Conservation (phyloP, 441 rosid genomes). For the Syzygium malaccense region DNA sequence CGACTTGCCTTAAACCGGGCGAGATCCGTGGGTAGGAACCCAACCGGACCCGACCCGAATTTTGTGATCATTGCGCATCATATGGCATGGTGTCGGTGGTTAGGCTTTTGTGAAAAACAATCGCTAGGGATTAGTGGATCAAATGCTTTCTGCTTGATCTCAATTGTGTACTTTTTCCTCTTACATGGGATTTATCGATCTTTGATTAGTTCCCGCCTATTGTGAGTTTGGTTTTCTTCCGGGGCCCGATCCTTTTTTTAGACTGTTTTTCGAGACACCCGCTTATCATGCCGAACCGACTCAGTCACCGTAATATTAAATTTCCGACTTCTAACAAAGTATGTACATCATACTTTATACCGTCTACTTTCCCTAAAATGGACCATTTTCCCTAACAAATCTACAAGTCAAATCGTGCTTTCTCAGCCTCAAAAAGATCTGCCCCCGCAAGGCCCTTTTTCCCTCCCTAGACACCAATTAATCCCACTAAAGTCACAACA, state of each 20-base stretch:
- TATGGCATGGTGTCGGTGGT: not conserved
- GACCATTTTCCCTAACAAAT: not conserved
- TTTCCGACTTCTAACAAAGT: not conserved
- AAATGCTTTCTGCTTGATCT: not conserved
- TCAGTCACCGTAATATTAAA: fast-evolving
- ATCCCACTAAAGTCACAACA: not conserved
- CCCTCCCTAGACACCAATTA: not conserved
- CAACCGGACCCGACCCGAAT: not conserved
- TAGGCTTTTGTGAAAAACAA: not conserved
- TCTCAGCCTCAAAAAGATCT: not conserved
- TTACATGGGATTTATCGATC: not conserved
- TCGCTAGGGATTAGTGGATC: not conserved
- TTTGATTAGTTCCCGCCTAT: not conserved
- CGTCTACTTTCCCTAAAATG: not conserved
- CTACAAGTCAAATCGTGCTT: not conserved
- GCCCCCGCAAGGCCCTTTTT: not conserved
- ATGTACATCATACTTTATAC: not conserved
- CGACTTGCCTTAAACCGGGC: not conserved
- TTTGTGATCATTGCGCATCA: not conserved
- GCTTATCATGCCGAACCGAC: not conserved
- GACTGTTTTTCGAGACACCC: fast-evolving
- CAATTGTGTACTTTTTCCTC: not conserved
- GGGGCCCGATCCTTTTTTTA: fast-evolving
- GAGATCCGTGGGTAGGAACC: not conserved
- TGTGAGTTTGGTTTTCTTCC: fast-evolving